Percentiles rank a stretch among this genome's conserved stretches.
phyloP scores from a whole-genome alignment of 495 filamentous ascomycete genomes.

The Bombardia bombarda region DNA sequence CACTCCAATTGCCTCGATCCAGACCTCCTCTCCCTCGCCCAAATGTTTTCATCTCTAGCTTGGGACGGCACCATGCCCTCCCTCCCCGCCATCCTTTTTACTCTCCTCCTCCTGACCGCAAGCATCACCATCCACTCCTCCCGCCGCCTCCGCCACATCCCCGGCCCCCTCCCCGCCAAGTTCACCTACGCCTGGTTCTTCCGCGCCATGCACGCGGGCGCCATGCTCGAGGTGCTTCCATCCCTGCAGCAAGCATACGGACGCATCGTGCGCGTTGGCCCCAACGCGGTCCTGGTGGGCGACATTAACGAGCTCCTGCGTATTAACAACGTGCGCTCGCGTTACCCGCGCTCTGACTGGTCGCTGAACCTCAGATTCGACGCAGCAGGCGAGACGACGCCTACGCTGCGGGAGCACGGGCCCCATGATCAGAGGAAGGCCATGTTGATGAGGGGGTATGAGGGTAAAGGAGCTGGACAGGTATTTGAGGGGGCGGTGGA shows the following conservation, averaged over 20 bases:
- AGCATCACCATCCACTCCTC: neutral
- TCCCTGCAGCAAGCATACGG: conserved; percentile 32
- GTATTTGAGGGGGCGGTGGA: conserved; percentile 36
- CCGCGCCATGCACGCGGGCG: conserved; percentile 2
- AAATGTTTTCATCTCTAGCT: too few species aligned
- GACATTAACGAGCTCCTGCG: conserved; percentile 20
- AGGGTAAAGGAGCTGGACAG: conserved; percentile 35
- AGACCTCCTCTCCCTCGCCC: too few species aligned
- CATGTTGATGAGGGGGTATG: conserved; percentile 30
- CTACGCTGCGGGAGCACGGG: conserved; percentile 25
- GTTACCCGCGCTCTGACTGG: conserved; percentile 4
- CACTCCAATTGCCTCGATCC: too few species aligned
- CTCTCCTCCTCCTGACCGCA: too few species aligned
- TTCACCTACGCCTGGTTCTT: conserved; percentile 17
- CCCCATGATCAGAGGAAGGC: conserved; percentile 24
- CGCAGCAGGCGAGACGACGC: conserved; percentile 9
- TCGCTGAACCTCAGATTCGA: conserved; percentile 1
- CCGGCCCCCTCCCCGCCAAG: conserved; percentile 12
- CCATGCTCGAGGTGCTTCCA: neutral
- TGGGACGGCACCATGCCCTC: too few species aligned
- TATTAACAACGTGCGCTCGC: conserved; percentile 17
- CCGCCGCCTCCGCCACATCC: conserved; percentile 15
- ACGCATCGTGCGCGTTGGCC: conserved; percentile 33
- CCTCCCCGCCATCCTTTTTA: too few species aligned
- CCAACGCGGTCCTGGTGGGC: conserved; percentile 19